These are phyloP conservation scores for Xenoacremonium recifei DNA, from an alignment of 2,329 filamentous ascomycete species.

Conservation along the genomic window DNA sequence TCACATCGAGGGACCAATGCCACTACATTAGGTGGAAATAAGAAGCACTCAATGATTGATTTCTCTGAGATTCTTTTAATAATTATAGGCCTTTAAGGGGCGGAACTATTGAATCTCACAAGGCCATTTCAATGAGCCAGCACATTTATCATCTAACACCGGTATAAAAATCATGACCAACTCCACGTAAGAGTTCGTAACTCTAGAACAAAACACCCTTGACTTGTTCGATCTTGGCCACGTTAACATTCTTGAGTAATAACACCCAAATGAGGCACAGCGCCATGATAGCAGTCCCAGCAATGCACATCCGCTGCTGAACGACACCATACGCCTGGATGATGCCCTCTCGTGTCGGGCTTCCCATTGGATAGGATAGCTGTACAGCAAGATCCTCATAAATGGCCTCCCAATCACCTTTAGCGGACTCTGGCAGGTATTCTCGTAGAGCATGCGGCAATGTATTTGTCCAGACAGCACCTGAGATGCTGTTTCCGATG, in stretches of 20 bases:
- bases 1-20: too few species aligned
- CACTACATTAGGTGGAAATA: too few species aligned
- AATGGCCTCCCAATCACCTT: slow-evolving; percentile 43
- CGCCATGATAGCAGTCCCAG: slow-evolving; percentile 32
- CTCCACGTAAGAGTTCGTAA: too few species aligned
- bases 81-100: too few species aligned
- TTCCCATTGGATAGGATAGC: slow-evolving; percentile 47
- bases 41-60: too few species aligned
- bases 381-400: slow-evolving; percentile 55
- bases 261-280: slow-evolving; percentile 38
- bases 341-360: slow-evolving; percentile 49
- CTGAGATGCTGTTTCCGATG: slow-evolving; percentile 30
- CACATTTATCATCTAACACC: background rate
- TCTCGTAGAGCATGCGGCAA: slow-evolving; percentile 42
- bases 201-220: slow-evolving; percentile 52
- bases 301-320: slow-evolving; percentile 46
- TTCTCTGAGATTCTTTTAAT: too few species aligned
- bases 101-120: too few species aligned
- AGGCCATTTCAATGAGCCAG: too few species aligned
- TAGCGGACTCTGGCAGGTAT: slow-evolving; percentile 45
- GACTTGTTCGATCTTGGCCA: slow-evolving; percentile 46
- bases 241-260: slow-evolving; percentile 50
- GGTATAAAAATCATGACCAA: slow-evolving; percentile 1
- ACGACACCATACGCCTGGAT: slow-evolving; percentile 56
- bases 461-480: slow-evolving; percentile 30